Base-by-base conservation (phyloP, 2,329 filamentous ascomycete genomes). In the Apiospora malaysiana region DNA sequence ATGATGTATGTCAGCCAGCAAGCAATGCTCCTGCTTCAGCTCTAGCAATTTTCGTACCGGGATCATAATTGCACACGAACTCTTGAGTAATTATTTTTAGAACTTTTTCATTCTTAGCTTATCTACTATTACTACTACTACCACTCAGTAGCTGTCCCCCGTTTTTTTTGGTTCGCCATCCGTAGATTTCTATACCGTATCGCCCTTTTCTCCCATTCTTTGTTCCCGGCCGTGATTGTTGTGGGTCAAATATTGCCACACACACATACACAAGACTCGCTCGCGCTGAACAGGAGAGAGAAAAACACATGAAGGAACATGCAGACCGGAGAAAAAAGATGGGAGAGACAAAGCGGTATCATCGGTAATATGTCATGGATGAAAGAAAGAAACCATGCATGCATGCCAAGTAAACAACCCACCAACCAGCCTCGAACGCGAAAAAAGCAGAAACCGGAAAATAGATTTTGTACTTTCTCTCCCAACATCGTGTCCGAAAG, bases 181-280 rank as follows among this genome's bases (percentile, higher is more conserved):
- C 32, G 56, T 63, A 63, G 56, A 63, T 63, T 63, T 63, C 56
- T 63, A 63, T 63, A 63, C 56, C 56, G 40, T 40, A n/a, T 63
- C 56, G 32, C 51, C 14, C 12, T 37, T 40, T 40, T 14, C 7
- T 32, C 56, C 27, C 23, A 32, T 63, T 63, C 56, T 32, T 32
- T 6, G 25, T 32, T 49, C 49, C 49, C 49, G 49, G 49, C 49
- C 32, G 49, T 32, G 49, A 8, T 45, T 47, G 21, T 9, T 49
- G 49, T 27, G 27, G 27, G 49, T 4, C 49, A 18, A 51, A 25
- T 21, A 51, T 23, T 4, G 47, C 45, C 47, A 21, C 23, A 51
- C 27, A 25, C 47, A 21, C 23, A 51, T 16, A 25, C 47, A 32
- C 32, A 32, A 32, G 32, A 51, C 47, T 51, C 23, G 47, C 47